Conservation (phyloP, 1,139 yeast species). For the Saccharomycopsis crataegensis region DNA sequence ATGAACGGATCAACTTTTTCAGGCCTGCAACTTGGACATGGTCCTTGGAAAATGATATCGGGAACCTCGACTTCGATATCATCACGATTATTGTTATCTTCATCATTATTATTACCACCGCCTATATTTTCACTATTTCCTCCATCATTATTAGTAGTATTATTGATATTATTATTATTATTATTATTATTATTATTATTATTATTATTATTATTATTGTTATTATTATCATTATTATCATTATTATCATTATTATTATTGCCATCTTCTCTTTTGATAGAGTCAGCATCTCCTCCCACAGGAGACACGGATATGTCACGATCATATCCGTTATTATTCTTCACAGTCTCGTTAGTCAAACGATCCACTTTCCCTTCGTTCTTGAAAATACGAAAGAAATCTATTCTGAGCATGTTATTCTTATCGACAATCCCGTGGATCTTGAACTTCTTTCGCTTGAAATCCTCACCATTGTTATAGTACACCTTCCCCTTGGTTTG, state of each 20-base stretch:
- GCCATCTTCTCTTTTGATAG: neutral
- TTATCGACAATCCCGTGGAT: slow-evolving; percentile 46
- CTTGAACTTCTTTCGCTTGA: slow-evolving; percentile 43
- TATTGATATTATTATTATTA: slow-evolving; percentile 21
- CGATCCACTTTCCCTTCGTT: slow-evolving; percentile 17
- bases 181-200: neutral
- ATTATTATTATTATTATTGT: neutral
- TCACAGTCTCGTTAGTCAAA: slow-evolving; percentile 10
- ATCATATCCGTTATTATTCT: neutral
- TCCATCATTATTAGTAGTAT: neutral
- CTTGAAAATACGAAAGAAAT: slow-evolving; percentile 41
- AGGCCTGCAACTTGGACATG: slow-evolving; percentile 48
- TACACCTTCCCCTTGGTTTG: slow-evolving; percentile 44
- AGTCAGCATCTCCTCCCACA: neutral
- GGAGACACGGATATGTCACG: neutral
- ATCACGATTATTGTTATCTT: neutral
- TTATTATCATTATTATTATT: too few species aligned
- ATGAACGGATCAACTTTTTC: slow-evolving; percentile 49
- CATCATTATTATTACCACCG: neutral
- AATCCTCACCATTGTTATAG: slow-evolving; percentile 43
- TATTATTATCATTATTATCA: neutral
- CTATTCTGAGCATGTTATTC: slow-evolving; percentile 43
- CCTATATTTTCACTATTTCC: neutral
- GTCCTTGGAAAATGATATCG: slow-evolving; percentile 42
- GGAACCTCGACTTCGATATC: slow-evolving; percentile 31